Evolutionary conservation across 805 yeast genomes (phyloP).

Genomic region (Wickerhamiella allomyrinae): DNA sequence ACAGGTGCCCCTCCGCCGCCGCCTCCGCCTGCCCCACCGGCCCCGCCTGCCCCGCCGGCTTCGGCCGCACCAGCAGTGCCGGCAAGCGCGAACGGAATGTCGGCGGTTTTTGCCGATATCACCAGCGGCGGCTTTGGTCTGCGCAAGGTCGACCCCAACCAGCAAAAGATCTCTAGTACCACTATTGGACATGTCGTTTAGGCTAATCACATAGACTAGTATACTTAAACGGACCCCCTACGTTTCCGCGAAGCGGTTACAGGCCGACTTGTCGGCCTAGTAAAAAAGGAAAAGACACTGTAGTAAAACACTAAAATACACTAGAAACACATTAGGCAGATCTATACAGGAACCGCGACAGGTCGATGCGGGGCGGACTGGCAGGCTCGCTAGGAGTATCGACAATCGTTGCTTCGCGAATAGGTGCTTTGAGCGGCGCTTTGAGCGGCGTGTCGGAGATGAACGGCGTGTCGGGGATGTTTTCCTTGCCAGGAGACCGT

Average conservation of each 20-base stretch:
- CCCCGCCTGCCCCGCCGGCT: slow-evolving; percentile 22
- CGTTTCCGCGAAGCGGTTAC: too few species aligned
- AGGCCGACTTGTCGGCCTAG: too few species aligned
- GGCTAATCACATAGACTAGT: too few species aligned
- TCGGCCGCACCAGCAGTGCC: slow-evolving; percentile 29
- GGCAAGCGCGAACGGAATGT: slow-evolving; percentile 22
- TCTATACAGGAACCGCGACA: not conserved
- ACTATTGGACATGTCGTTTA: slow-evolving; percentile 21
- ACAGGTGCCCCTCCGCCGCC: slow-evolving; percentile 15
- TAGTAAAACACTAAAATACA: too few species aligned
- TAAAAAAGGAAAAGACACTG: not conserved
- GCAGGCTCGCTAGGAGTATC: not conserved
- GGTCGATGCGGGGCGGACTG: not conserved
- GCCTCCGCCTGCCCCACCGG: slow-evolving; percentile 20
- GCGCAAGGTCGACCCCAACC: slow-evolving; percentile 20
- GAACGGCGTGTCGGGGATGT: not conserved
- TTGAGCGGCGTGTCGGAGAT: not conserved
- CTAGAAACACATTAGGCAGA: not conserved
- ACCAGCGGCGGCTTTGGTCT: slow-evolving; percentile 20
- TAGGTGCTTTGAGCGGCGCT: not conserved
- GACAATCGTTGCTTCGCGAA: not conserved
- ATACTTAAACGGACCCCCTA: too few species aligned
- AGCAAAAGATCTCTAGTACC: slow-evolving; percentile 17
- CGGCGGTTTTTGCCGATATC: slow-evolving; percentile 24
- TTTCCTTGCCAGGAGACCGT: not conserved